These are phyloP conservation scores for Blastocystis sp. DNA, from an alignment of 352 stramenopile species.

Conservation along the genomic window DNA sequence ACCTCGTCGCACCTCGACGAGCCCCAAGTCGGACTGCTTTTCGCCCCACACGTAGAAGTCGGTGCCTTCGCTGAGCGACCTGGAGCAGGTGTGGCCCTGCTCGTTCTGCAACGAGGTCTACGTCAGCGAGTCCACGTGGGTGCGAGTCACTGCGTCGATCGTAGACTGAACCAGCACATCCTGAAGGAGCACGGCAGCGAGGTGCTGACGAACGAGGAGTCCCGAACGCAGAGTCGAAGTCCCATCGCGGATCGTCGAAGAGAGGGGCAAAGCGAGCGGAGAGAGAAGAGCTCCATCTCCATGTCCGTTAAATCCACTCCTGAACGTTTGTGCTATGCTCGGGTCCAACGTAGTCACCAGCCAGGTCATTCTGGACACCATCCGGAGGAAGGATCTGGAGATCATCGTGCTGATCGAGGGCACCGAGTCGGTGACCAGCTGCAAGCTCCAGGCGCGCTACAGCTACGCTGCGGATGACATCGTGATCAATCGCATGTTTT, in stretches of 20 bases:
- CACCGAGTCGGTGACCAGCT: slow-evolving; percentile 85
- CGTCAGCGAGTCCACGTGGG: background rate
- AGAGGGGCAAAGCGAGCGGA: too few species aligned
- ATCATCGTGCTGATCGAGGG: slow-evolving; percentile 90
- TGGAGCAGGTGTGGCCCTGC: background rate
- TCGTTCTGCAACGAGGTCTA: background rate
- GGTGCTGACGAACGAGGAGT: background rate
- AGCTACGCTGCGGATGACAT: slow-evolving; percentile 85
- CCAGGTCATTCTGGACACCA: slow-evolving; percentile 68
- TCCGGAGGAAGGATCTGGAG: slow-evolving; percentile 77
- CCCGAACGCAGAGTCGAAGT: background rate
- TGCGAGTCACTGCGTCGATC: background rate
- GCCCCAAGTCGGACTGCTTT: background rate
- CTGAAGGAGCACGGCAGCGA: background rate
- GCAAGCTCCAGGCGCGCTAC: slow-evolving; percentile 87
- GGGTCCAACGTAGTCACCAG: background rate
- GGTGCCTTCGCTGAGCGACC: background rate
- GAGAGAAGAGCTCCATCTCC: background rate
- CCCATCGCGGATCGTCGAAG: too few species aligned
- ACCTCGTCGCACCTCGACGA: background rate
- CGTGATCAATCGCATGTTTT: slow-evolving; percentile 82
- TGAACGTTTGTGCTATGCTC: background rate
- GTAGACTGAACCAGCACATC: background rate
- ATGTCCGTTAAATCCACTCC: background rate
- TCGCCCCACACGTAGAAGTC: background rate